A percentile compares a stretch with the other conserved stretches of the same genome.
Evolutionary conservation across 805 yeast genomes (phyloP).

Genomic region (Candida wancherniae): DNA sequence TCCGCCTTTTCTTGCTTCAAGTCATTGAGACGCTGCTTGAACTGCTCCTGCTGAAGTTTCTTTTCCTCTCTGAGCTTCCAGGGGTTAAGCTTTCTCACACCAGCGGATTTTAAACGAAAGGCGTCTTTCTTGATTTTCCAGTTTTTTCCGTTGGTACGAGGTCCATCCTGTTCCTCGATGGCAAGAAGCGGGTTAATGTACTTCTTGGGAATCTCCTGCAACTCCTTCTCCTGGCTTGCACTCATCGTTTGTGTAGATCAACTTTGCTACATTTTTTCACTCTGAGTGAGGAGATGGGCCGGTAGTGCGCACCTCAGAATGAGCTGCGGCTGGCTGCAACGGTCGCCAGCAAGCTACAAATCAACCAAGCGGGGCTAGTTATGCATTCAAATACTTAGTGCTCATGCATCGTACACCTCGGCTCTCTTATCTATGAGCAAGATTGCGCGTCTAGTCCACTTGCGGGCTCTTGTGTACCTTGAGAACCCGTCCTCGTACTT

Average conservation of each 20-base stretch:
- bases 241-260: conserved; percentile 22
- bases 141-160: conserved; percentile 58
- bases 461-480: conserved; percentile 48
- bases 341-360: too few species aligned
- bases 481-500: conserved; percentile 41
- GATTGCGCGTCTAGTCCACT: conserved; percentile 47
- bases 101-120: conserved; percentile 57
- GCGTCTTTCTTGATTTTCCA: conserved; percentile 72
- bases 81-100: conserved; percentile 45
- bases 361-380: too few species aligned
- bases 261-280: too few species aligned
- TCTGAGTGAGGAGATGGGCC: conserved; percentile 9
- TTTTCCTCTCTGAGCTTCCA: conserved; percentile 69
- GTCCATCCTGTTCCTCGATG: conserved; percentile 41
- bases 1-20: conserved; percentile 75
- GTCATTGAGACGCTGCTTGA: conserved; percentile 64
- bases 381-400: too few species aligned
- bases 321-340: too few species aligned
- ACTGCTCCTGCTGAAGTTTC: conserved; percentile 58
- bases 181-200: conserved; percentile 30
- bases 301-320: too few species aligned
- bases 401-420: conserved; percentile 9
- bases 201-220: conserved; percentile 32
- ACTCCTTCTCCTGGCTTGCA: conserved; percentile 24
- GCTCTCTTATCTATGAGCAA: conserved; percentile 21